Evolutionary conservation across 2,329 filamentous ascomycete genomes (phyloP).

Genomic region (Xylaria sp.): DNA sequence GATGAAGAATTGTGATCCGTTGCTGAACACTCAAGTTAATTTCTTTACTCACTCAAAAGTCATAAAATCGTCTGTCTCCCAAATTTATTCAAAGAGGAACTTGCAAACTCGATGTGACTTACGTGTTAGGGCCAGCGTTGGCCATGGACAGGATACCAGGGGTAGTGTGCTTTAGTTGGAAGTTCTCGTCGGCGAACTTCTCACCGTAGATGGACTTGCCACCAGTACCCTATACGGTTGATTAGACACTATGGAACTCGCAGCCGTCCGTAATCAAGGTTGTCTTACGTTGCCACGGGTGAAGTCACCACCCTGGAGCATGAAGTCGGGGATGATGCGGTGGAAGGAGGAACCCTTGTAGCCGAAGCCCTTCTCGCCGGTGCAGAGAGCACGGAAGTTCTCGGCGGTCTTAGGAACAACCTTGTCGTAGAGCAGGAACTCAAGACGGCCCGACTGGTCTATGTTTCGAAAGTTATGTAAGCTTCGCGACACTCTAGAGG

Average conservation of each 20-base stretch:
- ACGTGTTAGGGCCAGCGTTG: conserved; percentile 95
- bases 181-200: conserved; percentile 96
- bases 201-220: conserved; percentile 95
- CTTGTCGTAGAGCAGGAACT: conserved; percentile 87
- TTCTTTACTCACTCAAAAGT: not conserved
- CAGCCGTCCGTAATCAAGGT: not conserved
- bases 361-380: conserved; percentile 80
- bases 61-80: not conserved
- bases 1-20: conserved; percentile 98
- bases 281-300: conserved; percentile 85
- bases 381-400: conserved; percentile 90
- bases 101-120: conserved; percentile 49
- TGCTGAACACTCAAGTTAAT: conserved; percentile 65
- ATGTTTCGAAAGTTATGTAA: conserved; percentile 40
- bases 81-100: not conserved
- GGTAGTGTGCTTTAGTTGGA: conserved; percentile 75
- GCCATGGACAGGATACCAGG: conserved; percentile 92
- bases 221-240: conserved; percentile 75
- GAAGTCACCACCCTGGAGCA: conserved; percentile 97
- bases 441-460: conserved; percentile 83
- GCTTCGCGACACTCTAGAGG: conserved; percentile 9
- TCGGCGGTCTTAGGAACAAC: conserved; percentile 86
- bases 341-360: conserved; percentile 89
- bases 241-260: conserved; percentile 17
- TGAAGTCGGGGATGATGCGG: conserved; percentile 92